Evolutionary conservation across 371 early-diverging fungal genomes (phyloP).

Genomic region (Paraphysoderma sedebokerense): DNA sequence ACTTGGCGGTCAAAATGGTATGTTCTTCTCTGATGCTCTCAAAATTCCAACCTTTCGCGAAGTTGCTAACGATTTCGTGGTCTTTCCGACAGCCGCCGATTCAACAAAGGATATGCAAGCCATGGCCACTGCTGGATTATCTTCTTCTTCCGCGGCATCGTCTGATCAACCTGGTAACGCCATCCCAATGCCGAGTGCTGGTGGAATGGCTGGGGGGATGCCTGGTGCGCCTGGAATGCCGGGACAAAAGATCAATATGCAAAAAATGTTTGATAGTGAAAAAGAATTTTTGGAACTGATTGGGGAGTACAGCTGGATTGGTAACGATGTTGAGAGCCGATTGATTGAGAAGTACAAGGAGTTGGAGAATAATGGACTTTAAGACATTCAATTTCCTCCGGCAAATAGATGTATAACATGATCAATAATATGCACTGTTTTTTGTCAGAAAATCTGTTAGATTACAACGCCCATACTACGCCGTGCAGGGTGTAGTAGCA

Average conservation of each 20-base stretch:
- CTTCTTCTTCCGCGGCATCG: conserved; percentile 3
- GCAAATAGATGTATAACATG: no score
- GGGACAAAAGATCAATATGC: conserved; percentile 62
- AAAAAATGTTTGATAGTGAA: conserved; percentile 70
- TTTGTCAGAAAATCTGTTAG: no score
- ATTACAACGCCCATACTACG: no score
- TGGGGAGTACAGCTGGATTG: conserved; percentile 56
- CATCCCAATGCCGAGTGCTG: conserved; percentile 13
- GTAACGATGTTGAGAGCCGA: conserved; percentile 65
- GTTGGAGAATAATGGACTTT: no score
- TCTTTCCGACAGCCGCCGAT: conserved; percentile 82
- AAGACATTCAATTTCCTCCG: no score
- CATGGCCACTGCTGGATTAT: conserved; percentile 48
- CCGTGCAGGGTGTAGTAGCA: no score
- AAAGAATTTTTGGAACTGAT: conserved; percentile 68
- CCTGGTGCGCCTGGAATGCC: conserved; percentile 9
- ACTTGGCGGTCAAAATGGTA: conserved; percentile 77
- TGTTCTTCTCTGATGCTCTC: no score
- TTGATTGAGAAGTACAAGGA: conserved; percentile 66
- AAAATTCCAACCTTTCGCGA: background rate
- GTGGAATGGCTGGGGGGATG: conserved; percentile 23
- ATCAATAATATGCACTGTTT: no score
- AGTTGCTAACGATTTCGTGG: background rate
- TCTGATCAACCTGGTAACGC: background rate
- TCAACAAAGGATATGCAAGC: conserved; percentile 79